These are phyloP conservation scores for Staphylotrichum longicolle DNA, from an alignment of 495 filamentous ascomycete species.

Conservation along the genomic window DNA sequence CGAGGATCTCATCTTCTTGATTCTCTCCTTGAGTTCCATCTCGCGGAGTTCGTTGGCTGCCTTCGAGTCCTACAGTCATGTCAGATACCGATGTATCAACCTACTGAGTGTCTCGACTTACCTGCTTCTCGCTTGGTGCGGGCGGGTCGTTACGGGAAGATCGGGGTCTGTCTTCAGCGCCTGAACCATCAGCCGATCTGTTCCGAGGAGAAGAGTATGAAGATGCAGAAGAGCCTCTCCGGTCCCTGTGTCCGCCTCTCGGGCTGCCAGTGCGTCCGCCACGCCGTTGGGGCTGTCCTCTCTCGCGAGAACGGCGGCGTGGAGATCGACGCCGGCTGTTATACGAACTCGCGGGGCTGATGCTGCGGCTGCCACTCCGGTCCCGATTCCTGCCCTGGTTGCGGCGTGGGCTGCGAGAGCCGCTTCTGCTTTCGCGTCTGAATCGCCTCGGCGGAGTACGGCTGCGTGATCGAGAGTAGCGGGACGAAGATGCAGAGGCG, in stretches of 20 bases:
- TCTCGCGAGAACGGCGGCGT: slow-evolving; percentile 44
- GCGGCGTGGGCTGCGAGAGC: slow-evolving; percentile 30
- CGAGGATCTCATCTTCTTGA: slow-evolving; percentile 62
- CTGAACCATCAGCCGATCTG: slow-evolving; percentile 63
- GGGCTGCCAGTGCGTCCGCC: slow-evolving; percentile 15
- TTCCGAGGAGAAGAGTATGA: slow-evolving; percentile 48
- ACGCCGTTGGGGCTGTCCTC: slow-evolving; percentile 11
- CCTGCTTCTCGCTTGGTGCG: slow-evolving; percentile 36
- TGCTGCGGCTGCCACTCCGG: slow-evolving; percentile 37
- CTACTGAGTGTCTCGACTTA: slow-evolving; percentile 36
- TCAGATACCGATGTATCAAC: not conserved
- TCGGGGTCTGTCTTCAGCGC: slow-evolving; percentile 53
- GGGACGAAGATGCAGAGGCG: slow-evolving; percentile 43
- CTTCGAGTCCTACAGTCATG: slow-evolving; percentile 25
- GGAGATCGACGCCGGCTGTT: slow-evolving; percentile 53
- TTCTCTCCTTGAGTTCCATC: slow-evolving; percentile 63
- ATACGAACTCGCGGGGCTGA: slow-evolving; percentile 30
- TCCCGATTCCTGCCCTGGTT: slow-evolving; percentile 25
- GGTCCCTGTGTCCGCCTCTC: slow-evolving; percentile 18
- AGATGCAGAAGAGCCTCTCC: slow-evolving; percentile 47
- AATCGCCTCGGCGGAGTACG: slow-evolving; percentile 42
- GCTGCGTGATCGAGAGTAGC: slow-evolving; percentile 40
- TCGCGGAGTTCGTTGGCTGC: slow-evolving; percentile 59
- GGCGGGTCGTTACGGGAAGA: slow-evolving; percentile 32
- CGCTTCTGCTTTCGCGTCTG: slow-evolving; percentile 45